Evolutionary conservation across 768 basidiomycete genomes (phyloP).

Genomic region (Pleurotus eryngii): DNA sequence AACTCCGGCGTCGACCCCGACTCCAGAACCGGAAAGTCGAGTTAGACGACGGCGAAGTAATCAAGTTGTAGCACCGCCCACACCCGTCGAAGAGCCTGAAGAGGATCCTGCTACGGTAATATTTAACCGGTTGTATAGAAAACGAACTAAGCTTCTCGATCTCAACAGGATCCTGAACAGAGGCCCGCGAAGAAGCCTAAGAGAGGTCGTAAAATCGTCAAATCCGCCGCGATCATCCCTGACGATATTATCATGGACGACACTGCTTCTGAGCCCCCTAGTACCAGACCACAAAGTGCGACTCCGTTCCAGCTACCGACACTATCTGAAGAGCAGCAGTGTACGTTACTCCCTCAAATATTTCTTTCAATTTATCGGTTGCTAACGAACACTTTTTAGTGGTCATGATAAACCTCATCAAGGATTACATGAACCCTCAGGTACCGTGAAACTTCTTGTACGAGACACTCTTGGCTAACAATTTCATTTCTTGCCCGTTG

Average conservation of each 20-base stretch:
- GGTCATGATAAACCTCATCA: background rate
- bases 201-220: slow-evolving; percentile 36
- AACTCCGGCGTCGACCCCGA: slow-evolving; percentile 56
- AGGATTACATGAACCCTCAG: slow-evolving; percentile 7
- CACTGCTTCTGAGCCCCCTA: slow-evolving; percentile 2
- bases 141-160: no score
- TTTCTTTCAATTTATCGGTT: background rate
- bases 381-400: background rate
- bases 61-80: slow-evolving; percentile 22
- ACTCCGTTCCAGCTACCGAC: slow-evolving; percentile 3
- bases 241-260: slow-evolving; percentile 4
- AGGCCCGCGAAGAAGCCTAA: slow-evolving; percentile 38
- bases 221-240: slow-evolving; percentile 34
- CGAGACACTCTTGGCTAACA: background rate
- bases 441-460: background rate
- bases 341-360: background rate
- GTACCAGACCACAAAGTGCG: background rate
- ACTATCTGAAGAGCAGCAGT: slow-evolving; percentile 2
- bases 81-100: slow-evolving; percentile 30
- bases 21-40: slow-evolving; percentile 61
- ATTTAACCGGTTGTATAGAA: background rate
- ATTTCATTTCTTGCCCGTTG: background rate
- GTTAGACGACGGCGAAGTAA: slow-evolving; percentile 38
- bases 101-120: slow-evolving; percentile 20
- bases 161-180: slow-evolving; percentile 28